phyloP scores from a whole-genome alignment of 2,329 filamentous ascomycete species.

The Ceratocystis ficicola region DNA sequence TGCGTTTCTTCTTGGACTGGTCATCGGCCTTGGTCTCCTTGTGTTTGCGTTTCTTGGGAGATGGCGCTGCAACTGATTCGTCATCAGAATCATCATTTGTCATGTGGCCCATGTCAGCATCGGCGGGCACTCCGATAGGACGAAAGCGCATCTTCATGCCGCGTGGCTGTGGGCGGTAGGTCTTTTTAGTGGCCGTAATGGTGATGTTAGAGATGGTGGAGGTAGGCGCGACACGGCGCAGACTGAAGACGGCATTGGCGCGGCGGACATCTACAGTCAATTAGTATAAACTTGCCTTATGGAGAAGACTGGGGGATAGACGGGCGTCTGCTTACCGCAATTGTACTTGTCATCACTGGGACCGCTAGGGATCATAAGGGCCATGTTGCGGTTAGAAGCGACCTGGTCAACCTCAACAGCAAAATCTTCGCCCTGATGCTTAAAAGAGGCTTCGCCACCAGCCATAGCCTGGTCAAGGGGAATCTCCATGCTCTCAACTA shows the following conservation, averaged over 20 bases:
- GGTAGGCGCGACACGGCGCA: slow-evolving; percentile 17
- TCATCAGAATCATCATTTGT: slow-evolving; percentile 20
- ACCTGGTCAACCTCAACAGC: slow-evolving; percentile 43
- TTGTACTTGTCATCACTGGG: slow-evolving; percentile 20
- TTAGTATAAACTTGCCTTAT: not conserved
- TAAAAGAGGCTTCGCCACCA: slow-evolving; percentile 43
- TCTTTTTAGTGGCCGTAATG: slow-evolving; percentile 26
- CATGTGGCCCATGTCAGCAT: slow-evolving; percentile 31
- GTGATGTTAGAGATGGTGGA: slow-evolving; percentile 10
- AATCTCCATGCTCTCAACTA: slow-evolving; percentile 53
- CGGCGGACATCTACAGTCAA: slow-evolving; percentile 13
- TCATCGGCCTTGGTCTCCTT: slow-evolving; percentile 11
- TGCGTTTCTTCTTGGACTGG: slow-evolving; percentile 21
- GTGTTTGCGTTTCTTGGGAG: slow-evolving; percentile 22
- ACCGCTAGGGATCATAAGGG: slow-evolving; percentile 20
- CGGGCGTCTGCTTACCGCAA: slow-evolving; percentile 15
- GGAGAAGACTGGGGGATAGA: too few relatives aligned
- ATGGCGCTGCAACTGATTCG: slow-evolving; percentile 11
- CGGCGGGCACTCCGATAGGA: slow-evolving; percentile 47
- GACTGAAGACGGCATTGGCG: slow-evolving; percentile 17
- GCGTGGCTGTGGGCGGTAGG: slow-evolving; percentile 52
- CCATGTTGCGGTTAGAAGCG: slow-evolving; percentile 33
- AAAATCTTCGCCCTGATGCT: slow-evolving; percentile 52
- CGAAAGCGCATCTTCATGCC: slow-evolving; percentile 55
- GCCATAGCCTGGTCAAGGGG: slow-evolving; percentile 40